Evolutionary conservation across 1,284 basidiomycete genomes (phyloP).

Genomic region (Rhizoctonia solani): DNA sequence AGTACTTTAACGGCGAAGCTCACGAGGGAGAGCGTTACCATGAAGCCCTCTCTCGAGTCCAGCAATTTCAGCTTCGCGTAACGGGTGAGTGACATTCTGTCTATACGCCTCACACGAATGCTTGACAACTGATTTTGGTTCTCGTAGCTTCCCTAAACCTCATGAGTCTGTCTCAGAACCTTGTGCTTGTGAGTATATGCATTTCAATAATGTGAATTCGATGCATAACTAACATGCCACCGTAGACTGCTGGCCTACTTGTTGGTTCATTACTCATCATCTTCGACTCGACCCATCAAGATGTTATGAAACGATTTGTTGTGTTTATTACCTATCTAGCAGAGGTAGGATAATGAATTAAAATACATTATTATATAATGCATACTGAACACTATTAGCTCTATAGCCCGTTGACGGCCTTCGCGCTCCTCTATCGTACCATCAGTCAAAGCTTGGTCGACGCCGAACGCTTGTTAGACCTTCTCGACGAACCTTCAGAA

Average conservation of each 20-base stretch:
- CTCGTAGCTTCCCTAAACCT: conserved; percentile 67
- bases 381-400: conserved; percentile 44
- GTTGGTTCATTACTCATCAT: conserved; percentile 78
- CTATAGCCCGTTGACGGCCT: conserved; percentile 71
- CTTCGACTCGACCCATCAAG: conserved; percentile 58
- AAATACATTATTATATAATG: background rate
- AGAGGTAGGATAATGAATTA: conserved; percentile 55
- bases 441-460: conserved; percentile 78
- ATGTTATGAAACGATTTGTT: conserved; percentile 64
- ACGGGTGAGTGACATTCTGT: conserved; percentile 52
- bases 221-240: conserved; percentile 21
- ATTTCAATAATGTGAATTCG: background rate
- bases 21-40: conserved; percentile 77
- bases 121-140: conserved; percentile 36
- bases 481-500: conserved; percentile 77
- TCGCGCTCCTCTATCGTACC: conserved; percentile 72
- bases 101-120: conserved; percentile 18
- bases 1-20: conserved; percentile 81
- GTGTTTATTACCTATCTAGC: conserved; percentile 79
- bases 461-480: conserved; percentile 73
- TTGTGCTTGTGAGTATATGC: conserved; percentile 64
- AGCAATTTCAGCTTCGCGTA: conserved; percentile 73
- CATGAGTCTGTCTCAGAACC: conserved; percentile 75
- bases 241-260: conserved; percentile 70
- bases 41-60: conserved; percentile 75